These are phyloP conservation scores for Zygosaccharomyces bisporus DNA, from an alignment of 805 yeast genomes.

Conservation along the genomic window DNA sequence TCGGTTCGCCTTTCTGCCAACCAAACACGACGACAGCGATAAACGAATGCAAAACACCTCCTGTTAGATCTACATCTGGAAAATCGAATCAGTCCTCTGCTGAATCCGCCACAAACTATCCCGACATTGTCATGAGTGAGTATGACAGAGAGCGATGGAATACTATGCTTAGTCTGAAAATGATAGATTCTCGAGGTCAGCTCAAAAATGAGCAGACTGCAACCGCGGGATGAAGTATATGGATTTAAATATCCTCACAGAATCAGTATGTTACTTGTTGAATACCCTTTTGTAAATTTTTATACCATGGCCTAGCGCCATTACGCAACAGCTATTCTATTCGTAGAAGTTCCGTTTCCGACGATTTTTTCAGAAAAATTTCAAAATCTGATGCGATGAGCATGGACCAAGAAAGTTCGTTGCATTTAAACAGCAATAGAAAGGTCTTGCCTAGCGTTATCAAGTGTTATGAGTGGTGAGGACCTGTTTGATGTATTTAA, in stretches of 20 bases:
- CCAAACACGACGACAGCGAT: not conserved
- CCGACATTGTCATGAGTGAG: constrained; percentile 32
- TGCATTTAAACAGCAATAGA: not conserved
- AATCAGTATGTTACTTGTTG: not conserved
- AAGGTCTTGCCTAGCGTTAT: not conserved
- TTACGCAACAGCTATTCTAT: too few species aligned
- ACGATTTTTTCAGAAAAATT: constrained; percentile 30
- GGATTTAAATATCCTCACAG: too few species aligned
- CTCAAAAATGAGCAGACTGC: constrained; percentile 10
- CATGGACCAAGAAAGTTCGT: constrained; percentile 3
- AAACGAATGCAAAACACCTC: constrained; percentile 5
- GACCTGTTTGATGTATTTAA: constrained; percentile 36
- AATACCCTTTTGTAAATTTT: constrained; percentile 7
- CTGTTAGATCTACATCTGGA: constrained; percentile 8
- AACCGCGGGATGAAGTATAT: constrained; percentile 13
- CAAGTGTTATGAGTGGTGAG: constrained; percentile 17
- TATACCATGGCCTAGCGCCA: too few species aligned
- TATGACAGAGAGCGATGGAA: constrained; percentile 38
- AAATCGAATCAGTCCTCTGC: constrained; percentile 12
- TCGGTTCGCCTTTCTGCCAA: not conserved
- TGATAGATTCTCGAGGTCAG: constrained; percentile 6
- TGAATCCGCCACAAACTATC: constrained; percentile 22
- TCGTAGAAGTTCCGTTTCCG: constrained; percentile 41
- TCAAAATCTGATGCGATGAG: constrained; percentile 15
- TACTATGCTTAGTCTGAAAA: constrained; percentile 15